Percentiles rank a stretch among this genome's conserved stretches.
Conservation (phyloP, 2,329 filamentous ascomycete genomes). For the Dactylellina haptotyla region DNA sequence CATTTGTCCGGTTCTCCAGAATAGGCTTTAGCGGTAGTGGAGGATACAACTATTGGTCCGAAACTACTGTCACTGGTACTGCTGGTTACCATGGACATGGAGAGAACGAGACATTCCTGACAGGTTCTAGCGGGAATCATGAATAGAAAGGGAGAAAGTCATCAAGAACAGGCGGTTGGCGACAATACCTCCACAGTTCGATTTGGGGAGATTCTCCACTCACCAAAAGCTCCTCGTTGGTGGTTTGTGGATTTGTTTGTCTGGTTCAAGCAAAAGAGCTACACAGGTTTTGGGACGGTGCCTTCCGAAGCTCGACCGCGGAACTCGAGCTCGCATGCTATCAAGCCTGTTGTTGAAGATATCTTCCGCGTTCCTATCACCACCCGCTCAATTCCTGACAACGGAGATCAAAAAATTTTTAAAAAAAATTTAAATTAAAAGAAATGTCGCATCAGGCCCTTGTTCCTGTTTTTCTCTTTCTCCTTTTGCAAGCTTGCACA, state of each 20-base stretch:
- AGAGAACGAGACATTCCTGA: no score
- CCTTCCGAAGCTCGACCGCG: slow-evolving; percentile 18
- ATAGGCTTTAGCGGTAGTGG: no score
- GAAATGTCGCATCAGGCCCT: slow-evolving; percentile 31
- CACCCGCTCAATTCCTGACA: neutral
- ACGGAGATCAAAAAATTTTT: neutral
- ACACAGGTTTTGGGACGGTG: neutral
- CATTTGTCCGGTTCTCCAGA: slow-evolving; percentile 38
- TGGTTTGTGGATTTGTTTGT: no score
- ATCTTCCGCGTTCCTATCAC: neutral
- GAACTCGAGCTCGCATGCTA: neutral
- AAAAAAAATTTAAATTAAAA: neutral
- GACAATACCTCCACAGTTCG: no score
- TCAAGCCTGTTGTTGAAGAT: neutral
- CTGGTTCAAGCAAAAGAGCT: no score
- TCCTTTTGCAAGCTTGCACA: slow-evolving; percentile 22
- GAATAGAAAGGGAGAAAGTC: no score
- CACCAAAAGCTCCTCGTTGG: no score
- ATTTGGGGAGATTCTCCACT: no score
- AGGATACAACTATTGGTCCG: neutral
- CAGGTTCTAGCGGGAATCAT: no score
- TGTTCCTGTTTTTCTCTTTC: neutral
- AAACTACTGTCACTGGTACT: no score
- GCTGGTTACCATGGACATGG: no score
- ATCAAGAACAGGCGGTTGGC: no score